These are phyloP conservation scores for Hypoxylon sp. DNA, from an alignment of 2,329 filamentous ascomycete species.

Conservation along the genomic window DNA sequence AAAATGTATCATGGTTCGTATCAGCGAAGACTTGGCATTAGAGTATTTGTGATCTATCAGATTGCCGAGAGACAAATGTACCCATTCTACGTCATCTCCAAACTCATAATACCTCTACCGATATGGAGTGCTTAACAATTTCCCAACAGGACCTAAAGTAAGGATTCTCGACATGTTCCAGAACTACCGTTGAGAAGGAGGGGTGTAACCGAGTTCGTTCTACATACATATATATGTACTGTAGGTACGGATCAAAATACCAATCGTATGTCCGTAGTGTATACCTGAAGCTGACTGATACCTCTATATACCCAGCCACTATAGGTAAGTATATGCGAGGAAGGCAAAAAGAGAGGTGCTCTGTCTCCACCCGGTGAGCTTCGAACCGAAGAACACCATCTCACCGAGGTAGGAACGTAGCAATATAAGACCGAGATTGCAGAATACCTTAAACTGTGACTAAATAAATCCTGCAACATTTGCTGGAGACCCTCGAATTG, in stretches of 20 bases:
- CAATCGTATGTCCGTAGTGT: background rate
- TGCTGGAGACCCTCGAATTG: background rate
- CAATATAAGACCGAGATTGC: background rate
- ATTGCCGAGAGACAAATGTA: conserved; percentile 9
- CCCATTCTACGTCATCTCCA: background rate
- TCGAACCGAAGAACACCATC: conserved; percentile 13
- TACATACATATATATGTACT: conserved; percentile 1
- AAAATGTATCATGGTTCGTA: conserved; percentile 2
- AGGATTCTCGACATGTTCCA: conserved; percentile 24
- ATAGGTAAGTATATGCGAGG: conserved; percentile 18
- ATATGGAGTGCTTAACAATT: too few species aligned
- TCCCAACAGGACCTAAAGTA: background rate
- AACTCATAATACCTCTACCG: background rate
- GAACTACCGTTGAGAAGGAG: conserved; percentile 2
- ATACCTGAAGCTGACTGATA: background rate
- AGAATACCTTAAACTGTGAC: background rate
- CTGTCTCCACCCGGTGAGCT: conserved; percentile 16
- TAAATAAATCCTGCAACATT: conserved; percentile 3
- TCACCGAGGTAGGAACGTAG: conserved; percentile 29
- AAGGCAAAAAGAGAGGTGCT: conserved; percentile 1
- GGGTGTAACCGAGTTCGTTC: background rate
- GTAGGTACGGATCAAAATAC: background rate
- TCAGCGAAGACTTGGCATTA: background rate
- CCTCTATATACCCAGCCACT: background rate
- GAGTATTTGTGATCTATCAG: conserved; percentile 3